Evolutionary conservation across 2,329 filamentous ascomycete species (phyloP), one percentile per base, ranked within the genome.

Genomic region (Orbilia ellipsospora): DNA sequence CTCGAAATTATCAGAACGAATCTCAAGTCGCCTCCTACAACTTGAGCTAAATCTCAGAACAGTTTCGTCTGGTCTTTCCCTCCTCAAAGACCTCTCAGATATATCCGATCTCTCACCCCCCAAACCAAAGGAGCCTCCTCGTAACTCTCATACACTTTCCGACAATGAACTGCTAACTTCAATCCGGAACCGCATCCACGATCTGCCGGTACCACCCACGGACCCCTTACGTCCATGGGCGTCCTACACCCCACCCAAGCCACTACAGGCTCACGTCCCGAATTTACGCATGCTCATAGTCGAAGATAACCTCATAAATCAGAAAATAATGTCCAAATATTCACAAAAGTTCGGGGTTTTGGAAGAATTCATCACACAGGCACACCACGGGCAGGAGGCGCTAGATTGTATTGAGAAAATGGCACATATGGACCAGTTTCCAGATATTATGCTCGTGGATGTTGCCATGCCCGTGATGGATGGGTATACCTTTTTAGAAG

Each of bases 51-150:
- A 68, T 28, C 28, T 68, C n/a, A 63, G 64, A 55, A 74, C 63
- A 4, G 23, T 74, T 7, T 45, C 63, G 13, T 74, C 70, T 6
- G 70, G 70, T 12, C 57, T 74, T 13, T 74, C 70, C 7, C 63
- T 74, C 6, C 70, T 74, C 28, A 74, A 64, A 63, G 63, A 74
- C 31, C 50, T 74, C 7, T 74, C 70, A 15, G 44, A 56, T 23
- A 45, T 68, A 6, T 68, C 63, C 6, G 52, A 57, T 12, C 28
- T 68, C 8, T 23, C 23, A 23, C 48, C 63, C 13, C 70, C 70
- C 20, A 15, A 16, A 18, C 40, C 48, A 8, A 2, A 50, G 15
- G 4, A 23, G 0, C 7, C 44, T 26, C 51, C 51, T 13, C 40
- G 18, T n/a, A 3, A 28, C 40, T 5, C 15, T 18, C 8, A 40